Conservation (phyloP, 768 basidiomycete species). For the Boletus rubroflammeus region DNA sequence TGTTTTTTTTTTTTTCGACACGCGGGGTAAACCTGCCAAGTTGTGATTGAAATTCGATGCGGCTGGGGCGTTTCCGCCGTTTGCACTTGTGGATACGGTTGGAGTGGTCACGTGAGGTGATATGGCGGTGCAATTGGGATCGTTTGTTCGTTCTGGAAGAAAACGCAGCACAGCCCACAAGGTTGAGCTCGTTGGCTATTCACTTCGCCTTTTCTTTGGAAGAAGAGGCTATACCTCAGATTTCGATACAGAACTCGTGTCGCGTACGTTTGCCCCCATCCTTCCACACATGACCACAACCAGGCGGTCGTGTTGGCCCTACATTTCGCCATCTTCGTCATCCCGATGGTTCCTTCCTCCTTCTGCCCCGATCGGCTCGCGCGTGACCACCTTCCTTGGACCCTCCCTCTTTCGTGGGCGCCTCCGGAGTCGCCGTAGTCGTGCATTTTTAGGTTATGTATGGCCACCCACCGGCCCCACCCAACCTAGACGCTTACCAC, state of each 20-base stretch:
- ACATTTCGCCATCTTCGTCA: slow-evolving; percentile 2
- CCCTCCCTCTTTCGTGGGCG: slow-evolving; percentile 9
- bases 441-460: not conserved
- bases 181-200: not conserved
- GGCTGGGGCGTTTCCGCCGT: not conserved
- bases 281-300: not conserved
- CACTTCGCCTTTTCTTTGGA: not conserved
- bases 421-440: not conserved
- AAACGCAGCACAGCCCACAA: slow-evolving; percentile 13
- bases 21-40: slow-evolving; percentile 4
- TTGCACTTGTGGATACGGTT: no score
- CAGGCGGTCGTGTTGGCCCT: not conserved
- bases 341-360: not conserved
- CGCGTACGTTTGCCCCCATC: not conserved
- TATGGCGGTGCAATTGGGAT: slow-evolving; percentile 7
- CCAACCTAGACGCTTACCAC: slow-evolving; percentile 11
- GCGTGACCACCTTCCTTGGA: slow-evolving; percentile 1
- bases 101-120: slow-evolving; percentile 9
- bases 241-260: slow-evolving; percentile 9
- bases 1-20: no score
- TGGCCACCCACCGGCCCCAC: not conserved
- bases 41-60: not conserved
- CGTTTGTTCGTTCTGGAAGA: slow-evolving; percentile 11
- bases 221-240: slow-evolving; percentile 7
- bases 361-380: slow-evolving; percentile 1